These are phyloP conservation scores for Nicotiana tomentosiformis DNA, from an alignment of 257 asterid species.

Conservation along the genomic window DNA sequence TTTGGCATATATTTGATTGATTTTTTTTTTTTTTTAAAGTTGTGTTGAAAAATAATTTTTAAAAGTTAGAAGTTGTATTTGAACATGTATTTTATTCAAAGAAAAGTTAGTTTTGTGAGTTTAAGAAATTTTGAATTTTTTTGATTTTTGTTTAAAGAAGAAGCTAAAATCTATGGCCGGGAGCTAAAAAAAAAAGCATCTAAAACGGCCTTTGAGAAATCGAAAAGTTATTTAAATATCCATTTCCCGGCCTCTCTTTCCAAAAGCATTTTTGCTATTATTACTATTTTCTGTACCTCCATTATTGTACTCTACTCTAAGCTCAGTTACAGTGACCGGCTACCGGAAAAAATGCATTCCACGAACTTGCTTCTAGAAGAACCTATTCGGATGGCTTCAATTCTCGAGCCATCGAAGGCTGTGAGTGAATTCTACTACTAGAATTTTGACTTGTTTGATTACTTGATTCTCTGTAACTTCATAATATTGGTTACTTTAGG, in stretches of 20 bases:
- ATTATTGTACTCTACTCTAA: neutral
- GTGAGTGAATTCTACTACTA: conserved; percentile 28
- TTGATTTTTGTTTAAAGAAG: too few relatives aligned
- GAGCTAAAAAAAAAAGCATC: neutral
- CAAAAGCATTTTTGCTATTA: neutral
- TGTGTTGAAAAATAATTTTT: too few relatives aligned
- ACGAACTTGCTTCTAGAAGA: conserved; percentile 80
- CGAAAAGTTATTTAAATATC: neutral
- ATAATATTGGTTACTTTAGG: neutral
- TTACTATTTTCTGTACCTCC: neutral
- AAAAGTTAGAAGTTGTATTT: too few relatives aligned
- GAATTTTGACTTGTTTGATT: neutral
- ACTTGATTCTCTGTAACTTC: neutral
- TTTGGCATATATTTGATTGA: too few relatives aligned
- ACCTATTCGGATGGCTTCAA: conserved; percentile 92
- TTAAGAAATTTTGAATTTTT: too few relatives aligned
- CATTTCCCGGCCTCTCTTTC: neutral
- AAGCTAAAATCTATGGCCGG: too few relatives aligned
- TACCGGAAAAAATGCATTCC: conserved; percentile 52
- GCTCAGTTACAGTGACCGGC: neutral
- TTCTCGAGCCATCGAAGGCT: conserved; percentile 84
- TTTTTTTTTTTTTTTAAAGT: too few relatives aligned
- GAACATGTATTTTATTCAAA: too few relatives aligned
- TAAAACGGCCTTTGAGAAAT: neutral
- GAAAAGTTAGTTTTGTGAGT: too few relatives aligned